Percentiles rank a stretch among this genome's conserved stretches.
phyloP scores from a whole-genome alignment of 1,284 basidiomycete genomes.

The Prillingera fragicola region DNA sequence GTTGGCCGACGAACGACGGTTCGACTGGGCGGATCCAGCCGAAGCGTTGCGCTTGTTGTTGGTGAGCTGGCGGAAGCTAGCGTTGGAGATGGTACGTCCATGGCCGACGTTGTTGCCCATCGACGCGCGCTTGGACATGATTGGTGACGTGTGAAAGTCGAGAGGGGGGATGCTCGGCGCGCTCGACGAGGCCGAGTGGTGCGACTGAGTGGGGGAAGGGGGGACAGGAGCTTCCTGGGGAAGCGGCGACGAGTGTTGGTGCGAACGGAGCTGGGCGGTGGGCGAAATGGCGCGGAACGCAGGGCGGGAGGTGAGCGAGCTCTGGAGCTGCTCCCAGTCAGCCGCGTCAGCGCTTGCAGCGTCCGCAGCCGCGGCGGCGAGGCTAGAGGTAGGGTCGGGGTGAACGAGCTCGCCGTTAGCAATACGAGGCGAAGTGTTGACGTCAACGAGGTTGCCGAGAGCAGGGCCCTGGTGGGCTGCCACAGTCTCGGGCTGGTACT shows the following conservation, averaged over 20 bases:
- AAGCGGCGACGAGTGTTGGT: conserved; percentile 18
- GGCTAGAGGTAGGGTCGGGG: conserved; percentile 14
- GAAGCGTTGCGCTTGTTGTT: conserved; percentile 5
- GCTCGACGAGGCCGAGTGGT: not conserved
- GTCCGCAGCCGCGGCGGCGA: conserved; percentile 8
- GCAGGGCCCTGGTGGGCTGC: too few species aligned
- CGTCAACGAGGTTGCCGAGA: conserved; percentile 1
- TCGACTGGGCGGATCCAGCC: too few species aligned
- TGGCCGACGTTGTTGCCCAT: too few species aligned
- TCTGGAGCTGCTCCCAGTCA: conserved; percentile 37
- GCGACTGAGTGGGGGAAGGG: not conserved
- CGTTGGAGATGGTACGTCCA: conserved; percentile 1
- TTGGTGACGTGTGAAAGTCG: conserved; percentile 6
- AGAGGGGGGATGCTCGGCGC: conserved; percentile 8
- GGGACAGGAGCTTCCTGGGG: not conserved
- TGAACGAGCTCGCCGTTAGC: conserved; percentile 13
- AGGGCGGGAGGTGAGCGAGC: conserved; percentile 29
- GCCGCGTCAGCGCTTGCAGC: conserved; percentile 18
- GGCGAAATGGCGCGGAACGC: conserved; percentile 44
- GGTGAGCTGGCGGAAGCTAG: conserved; percentile 5
- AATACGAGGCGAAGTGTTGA: conserved; percentile 1
- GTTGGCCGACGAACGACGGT: too few species aligned
- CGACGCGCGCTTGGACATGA: conserved; percentile 1
- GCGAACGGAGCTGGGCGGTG: conserved; percentile 34
- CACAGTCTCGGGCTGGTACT: conserved; percentile 13